Conservation (phyloP, 345 rosid genomes). For the Gossypium raimondii region DNA sequence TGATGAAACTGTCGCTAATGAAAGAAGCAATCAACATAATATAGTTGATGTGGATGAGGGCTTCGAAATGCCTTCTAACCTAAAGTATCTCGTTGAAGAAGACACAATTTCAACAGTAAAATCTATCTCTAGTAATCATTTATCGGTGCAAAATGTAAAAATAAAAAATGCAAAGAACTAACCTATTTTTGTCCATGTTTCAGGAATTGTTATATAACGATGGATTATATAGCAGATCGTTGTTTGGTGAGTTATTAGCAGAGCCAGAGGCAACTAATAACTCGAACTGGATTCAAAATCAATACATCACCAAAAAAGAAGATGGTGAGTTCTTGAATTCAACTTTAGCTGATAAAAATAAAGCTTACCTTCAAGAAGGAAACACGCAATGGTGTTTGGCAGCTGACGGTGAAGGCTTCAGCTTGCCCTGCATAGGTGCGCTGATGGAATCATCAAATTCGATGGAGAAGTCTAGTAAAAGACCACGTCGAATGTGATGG, state of each 20-base stretch:
- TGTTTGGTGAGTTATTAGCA: not conserved
- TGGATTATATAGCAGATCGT: not conserved
- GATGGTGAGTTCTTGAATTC: not conserved
- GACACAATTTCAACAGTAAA: slow-evolving; percentile 2
- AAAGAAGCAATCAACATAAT: not conserved
- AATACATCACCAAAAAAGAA: not conserved
- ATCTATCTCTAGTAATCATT: not conserved
- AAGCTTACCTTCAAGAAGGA: slow-evolving; percentile 6
- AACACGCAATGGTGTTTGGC: not conserved
- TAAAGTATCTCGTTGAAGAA: not conserved
- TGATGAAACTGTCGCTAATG: not conserved
- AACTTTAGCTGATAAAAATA: not conserved
- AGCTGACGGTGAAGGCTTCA: not conserved
- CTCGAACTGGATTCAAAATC: slow-evolving; percentile 6
- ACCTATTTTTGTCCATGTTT: not conserved
- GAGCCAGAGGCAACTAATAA: not conserved
- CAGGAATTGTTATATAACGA: not conserved
- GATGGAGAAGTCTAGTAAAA: slow-evolving; percentile 2
- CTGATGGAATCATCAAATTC: not conserved
- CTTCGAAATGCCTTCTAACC: not conserved
- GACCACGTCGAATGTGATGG: not conserved
- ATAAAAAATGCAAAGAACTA: not conserved
- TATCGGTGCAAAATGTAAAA: not conserved
- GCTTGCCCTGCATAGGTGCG: not conserved
- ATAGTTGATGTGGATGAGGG: not conserved